Base-by-base conservation (phyloP, 2,329 filamentous ascomycete genomes). In the Westerdykella ornata region DNA sequence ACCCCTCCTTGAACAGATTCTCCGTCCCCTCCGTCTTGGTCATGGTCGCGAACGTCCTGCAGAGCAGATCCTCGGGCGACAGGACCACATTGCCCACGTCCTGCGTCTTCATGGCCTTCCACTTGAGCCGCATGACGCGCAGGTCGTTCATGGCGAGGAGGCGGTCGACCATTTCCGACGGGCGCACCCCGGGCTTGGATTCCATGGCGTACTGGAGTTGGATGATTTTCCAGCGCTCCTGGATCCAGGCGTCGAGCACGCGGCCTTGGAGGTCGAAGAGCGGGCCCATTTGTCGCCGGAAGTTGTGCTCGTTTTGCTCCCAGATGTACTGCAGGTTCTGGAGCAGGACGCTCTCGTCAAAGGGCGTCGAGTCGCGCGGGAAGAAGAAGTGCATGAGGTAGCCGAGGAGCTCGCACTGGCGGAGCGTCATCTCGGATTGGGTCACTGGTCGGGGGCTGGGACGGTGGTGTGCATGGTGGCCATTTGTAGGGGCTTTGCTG, bases 91-190 rank as follows among this genome's bases (percentile, higher is more conserved):
- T 20, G 1, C 60, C 58, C 15, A 18, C 34, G 12, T 62, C 58
- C 5, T 57, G 46, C 2, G 49, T 51, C 33, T 57, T 62, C 60
- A 65, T 63, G 14, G 59, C 59, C 47, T 63, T 65, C 61, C 61
- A 65, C 44, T 62, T 63, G 19, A 63, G 40, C 11, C 59, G 44
- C 52, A 63, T 57, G 5, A 59, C 51, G 15, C 61, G 49, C 7
- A 64, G 48, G 31, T 64, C 61, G 35, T 64, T 64, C 53, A 64
- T 59, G 0, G 60, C 60, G 1, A 64, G 43, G 1, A 64, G 46
- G 1, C 60, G 55, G 26, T 62, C 61, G 13, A 60, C 53, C 12
- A 63, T 51, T 17, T 55, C 60, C 2, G 53, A 37, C 15, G 53
- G 49, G 2, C 41, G 47, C 7, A 60, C 46, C 8, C 57, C 57